Evolutionary conservation across 805 yeast species (phyloP).

Genomic region (Saturnispora ahearnii): DNA sequence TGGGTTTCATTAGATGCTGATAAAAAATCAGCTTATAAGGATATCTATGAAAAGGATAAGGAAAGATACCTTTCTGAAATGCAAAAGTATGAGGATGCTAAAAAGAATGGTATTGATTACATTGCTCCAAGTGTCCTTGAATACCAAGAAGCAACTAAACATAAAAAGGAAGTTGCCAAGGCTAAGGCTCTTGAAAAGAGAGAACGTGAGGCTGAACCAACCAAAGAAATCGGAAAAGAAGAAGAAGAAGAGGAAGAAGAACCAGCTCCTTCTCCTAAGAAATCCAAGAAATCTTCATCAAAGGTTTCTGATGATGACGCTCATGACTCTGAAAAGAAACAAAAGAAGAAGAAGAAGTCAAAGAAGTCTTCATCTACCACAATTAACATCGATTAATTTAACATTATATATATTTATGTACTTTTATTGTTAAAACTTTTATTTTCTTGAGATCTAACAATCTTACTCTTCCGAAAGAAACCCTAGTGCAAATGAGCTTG

Average conservation of each 20-base stretch:
- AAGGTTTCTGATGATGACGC: conserved; percentile 2
- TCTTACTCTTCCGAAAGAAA: neutral
- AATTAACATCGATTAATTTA: neutral
- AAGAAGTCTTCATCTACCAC: conserved; percentile 19
- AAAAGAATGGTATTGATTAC: conserved; percentile 23
- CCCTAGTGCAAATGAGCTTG: conserved; percentile 23
- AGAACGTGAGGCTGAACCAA: neutral
- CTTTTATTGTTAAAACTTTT: neutral
- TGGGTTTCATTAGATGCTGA: conserved; percentile 69
- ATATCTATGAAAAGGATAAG: conserved; percentile 41
- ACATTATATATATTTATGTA: neutral
- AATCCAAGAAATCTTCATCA: neutral
- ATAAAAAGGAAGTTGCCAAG: conserved; percentile 5
- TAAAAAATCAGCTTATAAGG: conserved; percentile 68
- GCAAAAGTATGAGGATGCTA: conserved; percentile 23
- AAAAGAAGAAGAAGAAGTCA: conserved; percentile 45
- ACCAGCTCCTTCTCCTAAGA: neutral
- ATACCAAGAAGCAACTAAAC: conserved; percentile 3
- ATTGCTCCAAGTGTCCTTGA: conserved; percentile 19
- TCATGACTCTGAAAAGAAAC: conserved; percentile 17
- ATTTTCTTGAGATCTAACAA: neutral
- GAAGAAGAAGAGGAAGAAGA: neutral
- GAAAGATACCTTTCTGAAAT: conserved; percentile 26
- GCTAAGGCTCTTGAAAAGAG: conserved; percentile 3
- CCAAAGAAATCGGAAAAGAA: neutral